Base-by-base conservation (phyloP, 257 asterid genomes). In the Solanum dulcamara region DNA sequence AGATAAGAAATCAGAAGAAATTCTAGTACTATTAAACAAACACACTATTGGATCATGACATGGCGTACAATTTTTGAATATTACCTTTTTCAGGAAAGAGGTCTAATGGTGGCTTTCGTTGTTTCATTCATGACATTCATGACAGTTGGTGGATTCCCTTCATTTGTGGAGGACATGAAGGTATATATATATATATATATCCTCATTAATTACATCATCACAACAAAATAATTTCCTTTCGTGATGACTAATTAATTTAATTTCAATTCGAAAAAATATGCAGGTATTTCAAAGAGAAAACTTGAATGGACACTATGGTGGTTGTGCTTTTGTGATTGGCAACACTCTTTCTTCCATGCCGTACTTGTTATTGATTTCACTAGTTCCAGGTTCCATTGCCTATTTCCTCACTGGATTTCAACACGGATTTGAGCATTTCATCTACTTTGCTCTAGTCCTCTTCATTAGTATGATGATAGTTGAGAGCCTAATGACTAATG, bases 91-190 rank as follows among this genome's bases (percentile, higher is more conserved):
- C 85, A 90, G 95, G 95, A 88, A 30, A 81, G 86, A 62, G 88
- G 81, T 35, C 62, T 84, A n/a, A 86, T 87, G 88, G 86, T 93
- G 10, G 87, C 87, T 90, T 93, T 93, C 80, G 93, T 92, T 7
- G 86, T 89, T 46, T 67, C 92, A 20, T 92, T 92, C 89, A 83
- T 92, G 74, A 92, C 93, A 18, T 88, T 92, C 77, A 92, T 92
- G 95, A 88, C 93, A 6, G 59, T 88, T 14, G 92, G 93, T 38
- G 93, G 95, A 53, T 91, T 92, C 87, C 92, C 92, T 62, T 92
- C 95, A n/a, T 89, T 92, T 38, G 91, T 89, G 32, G 93, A 92
- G 84, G 93, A 92, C 42, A 92, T 92, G 93, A 92, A 92, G 90
- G 92, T 91, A 53, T 22, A 18, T 64, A 14, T 4, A 26, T 13